These are phyloP conservation scores for Apiospora arundinis DNA, from an alignment of 2,329 filamentous ascomycete genomes.

Conservation along the genomic window DNA sequence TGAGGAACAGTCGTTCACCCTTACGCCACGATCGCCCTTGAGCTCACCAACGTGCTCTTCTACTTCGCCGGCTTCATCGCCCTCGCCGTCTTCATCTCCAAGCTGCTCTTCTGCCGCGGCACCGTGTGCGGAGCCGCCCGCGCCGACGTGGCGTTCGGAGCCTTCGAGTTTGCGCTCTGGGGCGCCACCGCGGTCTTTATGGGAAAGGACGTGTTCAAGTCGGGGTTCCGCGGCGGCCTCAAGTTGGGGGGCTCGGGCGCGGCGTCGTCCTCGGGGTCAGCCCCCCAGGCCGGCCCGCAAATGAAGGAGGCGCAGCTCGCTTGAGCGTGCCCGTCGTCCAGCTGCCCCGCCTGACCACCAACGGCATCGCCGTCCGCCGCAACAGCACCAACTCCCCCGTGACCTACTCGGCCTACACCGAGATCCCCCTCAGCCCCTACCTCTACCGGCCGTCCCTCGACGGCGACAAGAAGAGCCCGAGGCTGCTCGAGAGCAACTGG, in stretches of 20 bases:
- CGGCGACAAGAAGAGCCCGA: slow-evolving; percentile 27
- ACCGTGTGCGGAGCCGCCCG: slow-evolving; percentile 62
- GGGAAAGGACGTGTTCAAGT: slow-evolving; percentile 55
- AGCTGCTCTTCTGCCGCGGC: slow-evolving; percentile 62
- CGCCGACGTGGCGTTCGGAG: slow-evolving; percentile 60
- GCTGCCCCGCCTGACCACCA: slow-evolving; percentile 24
- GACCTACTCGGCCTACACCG: slow-evolving; percentile 34
- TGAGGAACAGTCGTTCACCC: slow-evolving; percentile 50
- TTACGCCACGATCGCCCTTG: slow-evolving; percentile 55
- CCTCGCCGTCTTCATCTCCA: slow-evolving; percentile 61
- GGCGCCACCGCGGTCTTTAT: slow-evolving; percentile 52
- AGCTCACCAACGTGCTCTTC: slow-evolving; percentile 59
- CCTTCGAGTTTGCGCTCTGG: slow-evolving; percentile 62
- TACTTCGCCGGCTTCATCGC: slow-evolving; percentile 67
- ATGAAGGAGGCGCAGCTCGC: slow-evolving; percentile 48
- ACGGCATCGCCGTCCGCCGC: slow-evolving; percentile 17
- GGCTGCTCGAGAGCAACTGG: slow-evolving; percentile 17
- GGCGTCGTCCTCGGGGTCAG: slow-evolving; percentile 36
- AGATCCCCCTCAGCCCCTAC: slow-evolving; percentile 38
- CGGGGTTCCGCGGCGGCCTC: slow-evolving; percentile 40
- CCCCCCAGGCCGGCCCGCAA: slow-evolving; percentile 33
- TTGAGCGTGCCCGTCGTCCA: slow-evolving; percentile 33
- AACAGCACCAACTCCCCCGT: slow-evolving; percentile 21
- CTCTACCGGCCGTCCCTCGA: slow-evolving; percentile 36
- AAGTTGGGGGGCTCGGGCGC: slow-evolving; percentile 32